A percentile compares a stretch with the other conserved stretches of the same genome.
Conservation (phyloP, 2,329 filamentous ascomycete species). For the Arthrobotrys pseudoclavata region DNA sequence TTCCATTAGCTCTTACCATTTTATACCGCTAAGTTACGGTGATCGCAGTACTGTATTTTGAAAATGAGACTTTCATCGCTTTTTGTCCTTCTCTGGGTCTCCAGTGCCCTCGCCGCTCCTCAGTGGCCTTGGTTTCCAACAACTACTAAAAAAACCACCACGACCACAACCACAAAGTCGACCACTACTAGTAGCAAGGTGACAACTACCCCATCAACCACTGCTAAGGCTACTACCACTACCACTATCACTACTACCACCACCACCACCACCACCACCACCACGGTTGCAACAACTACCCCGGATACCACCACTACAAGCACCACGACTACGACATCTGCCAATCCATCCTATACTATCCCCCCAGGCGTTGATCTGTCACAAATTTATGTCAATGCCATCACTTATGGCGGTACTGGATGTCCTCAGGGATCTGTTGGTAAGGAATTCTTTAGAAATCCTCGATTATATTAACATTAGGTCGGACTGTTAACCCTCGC, state of each 20-base stretch:
- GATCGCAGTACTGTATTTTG: no score
- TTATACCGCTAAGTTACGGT: no score
- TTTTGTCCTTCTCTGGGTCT: constrained; percentile 4
- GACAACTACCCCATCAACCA: background rate
- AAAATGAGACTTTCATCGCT: constrained; percentile 9
- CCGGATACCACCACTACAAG: constrained; percentile 5
- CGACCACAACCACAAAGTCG: background rate
- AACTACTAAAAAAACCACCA: constrained; percentile 1
- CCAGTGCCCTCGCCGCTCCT: constrained; percentile 3
- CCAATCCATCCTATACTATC: constrained; percentile 24
- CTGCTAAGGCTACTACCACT: constrained; percentile 6
- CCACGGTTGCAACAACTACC: constrained; percentile 14
- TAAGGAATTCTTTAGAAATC: background rate
- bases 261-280: constrained; percentile 12
- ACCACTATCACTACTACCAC: constrained; percentile 7
- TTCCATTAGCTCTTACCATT: background rate
- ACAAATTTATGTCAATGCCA: constrained; percentile 39
- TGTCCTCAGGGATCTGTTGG: constrained; percentile 45
- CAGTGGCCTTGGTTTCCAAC: constrained; percentile 11
- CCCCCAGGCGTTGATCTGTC: constrained; percentile 36
- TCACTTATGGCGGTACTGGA: constrained; percentile 44
- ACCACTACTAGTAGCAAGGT: background rate
- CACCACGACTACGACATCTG: constrained; percentile 20
- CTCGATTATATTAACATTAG: background rate
- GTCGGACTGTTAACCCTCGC: background rate